These are phyloP conservation scores for Populus tremula DNA, from an alignment of 345 rosid genomes.

Conservation along the genomic window DNA sequence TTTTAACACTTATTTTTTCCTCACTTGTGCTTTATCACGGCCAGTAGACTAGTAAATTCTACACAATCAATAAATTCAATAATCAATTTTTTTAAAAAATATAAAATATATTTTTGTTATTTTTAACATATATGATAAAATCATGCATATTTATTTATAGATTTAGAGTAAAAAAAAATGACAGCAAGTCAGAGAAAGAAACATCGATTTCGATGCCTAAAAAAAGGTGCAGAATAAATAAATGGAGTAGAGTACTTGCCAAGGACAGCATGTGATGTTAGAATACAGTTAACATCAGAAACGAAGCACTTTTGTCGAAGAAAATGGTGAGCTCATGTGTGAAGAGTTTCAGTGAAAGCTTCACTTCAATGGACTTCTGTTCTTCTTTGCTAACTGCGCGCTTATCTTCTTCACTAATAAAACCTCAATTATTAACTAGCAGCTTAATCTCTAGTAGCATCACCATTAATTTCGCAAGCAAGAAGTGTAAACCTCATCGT, in stretches of 20 bases:
- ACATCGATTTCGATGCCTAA: neutral
- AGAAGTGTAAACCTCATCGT: constrained; percentile 7
- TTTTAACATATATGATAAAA: no score
- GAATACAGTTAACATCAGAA: neutral
- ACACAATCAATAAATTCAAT: no score
- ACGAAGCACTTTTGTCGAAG: neutral
- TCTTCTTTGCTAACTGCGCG: constrained; percentile 28
- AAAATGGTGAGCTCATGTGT: neutral
- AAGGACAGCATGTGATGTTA: neutral
- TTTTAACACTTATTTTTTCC: no score
- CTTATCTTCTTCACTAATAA: constrained; percentile 11
- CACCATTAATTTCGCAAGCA: constrained; percentile 12
- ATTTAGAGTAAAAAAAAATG: neutral
- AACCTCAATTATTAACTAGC: constrained; percentile 8
- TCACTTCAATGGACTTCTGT: constrained; percentile 22
- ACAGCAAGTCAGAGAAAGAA: neutral
- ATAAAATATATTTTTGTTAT: no score
- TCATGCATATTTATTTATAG: no score
- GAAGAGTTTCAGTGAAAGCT: neutral
- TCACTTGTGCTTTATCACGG: no score
- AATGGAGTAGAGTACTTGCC: neutral
- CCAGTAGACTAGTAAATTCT: no score
- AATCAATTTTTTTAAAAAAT: no score
- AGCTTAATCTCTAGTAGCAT: constrained; percentile 9
- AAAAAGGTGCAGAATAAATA: neutral